Base-by-base conservation (phyloP, 352 stramenopile species). In the Phytophthora chlamydospora region DNA sequence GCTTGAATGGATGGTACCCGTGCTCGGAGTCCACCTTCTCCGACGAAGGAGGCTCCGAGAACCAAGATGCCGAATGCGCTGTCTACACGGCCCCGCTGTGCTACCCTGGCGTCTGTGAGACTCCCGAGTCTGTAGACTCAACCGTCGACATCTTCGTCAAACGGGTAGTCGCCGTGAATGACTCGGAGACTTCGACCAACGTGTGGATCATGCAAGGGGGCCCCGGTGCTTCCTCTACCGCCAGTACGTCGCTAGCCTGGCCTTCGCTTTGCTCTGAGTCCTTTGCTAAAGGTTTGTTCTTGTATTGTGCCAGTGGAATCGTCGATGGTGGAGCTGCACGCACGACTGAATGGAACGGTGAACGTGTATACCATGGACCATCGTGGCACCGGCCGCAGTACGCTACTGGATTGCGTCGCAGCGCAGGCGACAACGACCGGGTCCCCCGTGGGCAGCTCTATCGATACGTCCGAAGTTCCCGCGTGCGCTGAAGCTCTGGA, bases 291-390 rank as follows among this genome's bases (percentile, higher is more conserved):
- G 21, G 21, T 13, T n/a, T 34, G 27, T 40, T 54, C 13, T 5
- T 38, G 16, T 40, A n/a, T 48, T 19, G 34, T 43, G 6, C 21
- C 40, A 84, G 72, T 81, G 72, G 75, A 84, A 19, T 71, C 58
- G 9, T 46, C 38, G 12, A 73, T 78, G 32, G 13, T 62, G 10
- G 48, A 53, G 6, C 40, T 84, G 8, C 61, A 80, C 16, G 6
- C 43, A n/a, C 24, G 51, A 34, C 40, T 82, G 2, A 21, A 65
- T 16, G 66, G 69, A 57, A 40, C 52, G 6, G 77, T 80, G 5
- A 82, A 86, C 24, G 64, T 86, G 3, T 86, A 86, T 49, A 86
- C 77, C 14, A 82, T 86, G 68, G 74, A 86, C 34, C 71, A 84
- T 19, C 77, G 77, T 10, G 78, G 76, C 35, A 83, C 68, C 5